Evolutionary conservation across 305 asterid species (phyloP).

Genomic region (Ruellia speciosa): DNA sequence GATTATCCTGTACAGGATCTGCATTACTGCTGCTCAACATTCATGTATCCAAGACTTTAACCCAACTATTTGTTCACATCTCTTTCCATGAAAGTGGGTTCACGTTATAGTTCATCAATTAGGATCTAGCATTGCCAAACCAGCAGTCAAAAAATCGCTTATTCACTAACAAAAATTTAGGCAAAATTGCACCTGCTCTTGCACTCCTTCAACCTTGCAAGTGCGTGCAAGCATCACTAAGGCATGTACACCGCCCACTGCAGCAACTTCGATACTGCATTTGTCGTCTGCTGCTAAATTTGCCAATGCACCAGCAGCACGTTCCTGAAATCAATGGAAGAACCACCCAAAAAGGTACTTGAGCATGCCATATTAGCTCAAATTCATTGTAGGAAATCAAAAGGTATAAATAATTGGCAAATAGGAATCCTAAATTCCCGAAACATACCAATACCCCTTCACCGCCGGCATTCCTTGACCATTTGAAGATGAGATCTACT

Average conservation of each 20-base stretch:
- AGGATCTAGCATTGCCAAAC: slow-evolving; percentile 39
- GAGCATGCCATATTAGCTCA: slow-evolving; percentile 12
- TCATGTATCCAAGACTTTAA: no score
- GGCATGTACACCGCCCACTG: slow-evolving; percentile 69
- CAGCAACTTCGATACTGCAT: slow-evolving; percentile 75
- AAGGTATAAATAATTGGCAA: slow-evolving; percentile 14
- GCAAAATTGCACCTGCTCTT: slow-evolving; percentile 62
- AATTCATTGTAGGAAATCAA: slow-evolving; percentile 2
- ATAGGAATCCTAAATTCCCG: slow-evolving; percentile 1
- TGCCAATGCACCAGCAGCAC: slow-evolving; percentile 92
- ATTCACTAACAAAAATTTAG: neutral
- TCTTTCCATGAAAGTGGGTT: no score
- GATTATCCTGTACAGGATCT: neutral
- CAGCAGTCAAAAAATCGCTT: slow-evolving; percentile 37
- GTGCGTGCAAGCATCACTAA: slow-evolving; percentile 65
- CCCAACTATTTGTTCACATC: no score
- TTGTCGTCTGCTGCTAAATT: slow-evolving; percentile 94
- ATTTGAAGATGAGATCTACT: slow-evolving; percentile 76
- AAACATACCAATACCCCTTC: slow-evolving; percentile 81
- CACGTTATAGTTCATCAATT: no score
- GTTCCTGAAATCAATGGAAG: slow-evolving; percentile 54
- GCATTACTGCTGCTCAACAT: neutral
- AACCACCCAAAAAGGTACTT: slow-evolving; percentile 12
- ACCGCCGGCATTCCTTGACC: slow-evolving; percentile 60
- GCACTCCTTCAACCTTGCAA: slow-evolving; percentile 83